Conservation (phyloP, 2,329 filamentous ascomycete genomes). For the Phaeosphaeria sp. region DNA sequence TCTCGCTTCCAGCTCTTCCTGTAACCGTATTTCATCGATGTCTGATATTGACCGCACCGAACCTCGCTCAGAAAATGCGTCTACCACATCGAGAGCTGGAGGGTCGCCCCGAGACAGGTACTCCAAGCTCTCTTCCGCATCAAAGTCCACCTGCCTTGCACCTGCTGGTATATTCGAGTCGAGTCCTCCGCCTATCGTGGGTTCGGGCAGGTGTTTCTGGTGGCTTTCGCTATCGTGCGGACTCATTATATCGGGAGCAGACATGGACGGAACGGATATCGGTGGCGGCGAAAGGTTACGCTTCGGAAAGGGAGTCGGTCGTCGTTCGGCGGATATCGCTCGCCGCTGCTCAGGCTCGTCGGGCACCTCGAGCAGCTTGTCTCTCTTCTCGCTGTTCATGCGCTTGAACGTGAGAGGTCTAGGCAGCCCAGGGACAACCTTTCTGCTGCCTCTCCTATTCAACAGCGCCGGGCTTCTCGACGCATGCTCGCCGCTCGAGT, state of each 20-base stretch:
- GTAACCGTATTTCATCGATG: slow-evolving; percentile 67
- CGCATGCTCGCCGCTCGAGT: slow-evolving; percentile 39
- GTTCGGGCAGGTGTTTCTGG: slow-evolving; percentile 25
- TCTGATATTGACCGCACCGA: slow-evolving; percentile 42
- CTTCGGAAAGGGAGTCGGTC: slow-evolving; percentile 66
- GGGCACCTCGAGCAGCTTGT: slow-evolving; percentile 71
- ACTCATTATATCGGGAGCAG: slow-evolving; percentile 48
- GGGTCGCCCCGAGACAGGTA: slow-evolving; percentile 25
- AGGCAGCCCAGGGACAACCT: slow-evolving; percentile 79
- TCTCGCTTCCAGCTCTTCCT: slow-evolving; percentile 80
- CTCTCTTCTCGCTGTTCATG: slow-evolving; percentile 80
- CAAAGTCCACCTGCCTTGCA: slow-evolving; percentile 44
- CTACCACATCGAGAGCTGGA: slow-evolving; percentile 36
- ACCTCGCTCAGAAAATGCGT: slow-evolving; percentile 38
- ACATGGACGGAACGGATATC: slow-evolving; percentile 45
- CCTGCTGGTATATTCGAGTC: slow-evolving; percentile 31
- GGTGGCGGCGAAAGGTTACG: slow-evolving; percentile 52
- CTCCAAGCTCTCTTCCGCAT: slow-evolving; percentile 30
- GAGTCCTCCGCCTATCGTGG: slow-evolving; percentile 39
- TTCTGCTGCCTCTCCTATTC: slow-evolving; percentile 50
- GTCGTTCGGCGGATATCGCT: slow-evolving; percentile 72
- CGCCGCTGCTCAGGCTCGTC: slow-evolving; percentile 71
- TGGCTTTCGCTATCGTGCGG: slow-evolving; percentile 33
- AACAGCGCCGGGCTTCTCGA: slow-evolving; percentile 25
- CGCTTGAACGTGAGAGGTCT: slow-evolving; percentile 80